These are phyloP conservation scores for Beauveria caledonica DNA, from an alignment of 2,329 filamentous ascomycete species.

Conservation along the genomic window DNA sequence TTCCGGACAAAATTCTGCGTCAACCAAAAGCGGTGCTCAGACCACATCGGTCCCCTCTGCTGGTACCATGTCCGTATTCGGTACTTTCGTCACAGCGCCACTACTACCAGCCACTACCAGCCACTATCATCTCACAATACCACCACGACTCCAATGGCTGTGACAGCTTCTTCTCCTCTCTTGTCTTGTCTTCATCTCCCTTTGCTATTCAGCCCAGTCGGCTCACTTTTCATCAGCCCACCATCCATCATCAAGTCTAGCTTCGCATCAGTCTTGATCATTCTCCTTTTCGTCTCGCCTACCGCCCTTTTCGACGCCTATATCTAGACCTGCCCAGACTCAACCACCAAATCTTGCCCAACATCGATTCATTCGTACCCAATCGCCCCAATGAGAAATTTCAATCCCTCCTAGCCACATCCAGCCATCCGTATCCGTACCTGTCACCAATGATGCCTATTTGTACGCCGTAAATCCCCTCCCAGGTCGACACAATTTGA, in stretches of 20 bases:
- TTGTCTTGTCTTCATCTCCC: not conserved
- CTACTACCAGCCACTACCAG: not conserved
- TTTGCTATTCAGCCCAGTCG: not conserved
- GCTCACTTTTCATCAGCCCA: not conserved
- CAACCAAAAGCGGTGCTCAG: not conserved
- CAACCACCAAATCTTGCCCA: no score
- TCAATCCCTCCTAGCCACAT: not conserved
- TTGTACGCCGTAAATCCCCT: not conserved
- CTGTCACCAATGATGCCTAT: no score
- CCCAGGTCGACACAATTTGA: not conserved
- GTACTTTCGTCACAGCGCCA: not conserved
- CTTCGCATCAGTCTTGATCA: not conserved
- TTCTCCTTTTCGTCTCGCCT: not conserved
- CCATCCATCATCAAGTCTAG: not conserved
- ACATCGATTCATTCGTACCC: not conserved
- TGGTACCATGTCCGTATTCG: constrained; percentile 6
- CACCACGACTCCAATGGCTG: no score
- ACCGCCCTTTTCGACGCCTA: no score
- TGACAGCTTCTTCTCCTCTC: not conserved
- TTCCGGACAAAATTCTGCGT: no score
- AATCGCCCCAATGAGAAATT: not conserved
- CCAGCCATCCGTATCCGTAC: not conserved
- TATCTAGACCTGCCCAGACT: no score
- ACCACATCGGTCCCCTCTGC: not conserved
- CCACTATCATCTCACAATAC: not conserved